Evolutionary conservation across 2,329 filamentous ascomycete species (phyloP).

Genomic region (Arachnopeziza araneosa): DNA sequence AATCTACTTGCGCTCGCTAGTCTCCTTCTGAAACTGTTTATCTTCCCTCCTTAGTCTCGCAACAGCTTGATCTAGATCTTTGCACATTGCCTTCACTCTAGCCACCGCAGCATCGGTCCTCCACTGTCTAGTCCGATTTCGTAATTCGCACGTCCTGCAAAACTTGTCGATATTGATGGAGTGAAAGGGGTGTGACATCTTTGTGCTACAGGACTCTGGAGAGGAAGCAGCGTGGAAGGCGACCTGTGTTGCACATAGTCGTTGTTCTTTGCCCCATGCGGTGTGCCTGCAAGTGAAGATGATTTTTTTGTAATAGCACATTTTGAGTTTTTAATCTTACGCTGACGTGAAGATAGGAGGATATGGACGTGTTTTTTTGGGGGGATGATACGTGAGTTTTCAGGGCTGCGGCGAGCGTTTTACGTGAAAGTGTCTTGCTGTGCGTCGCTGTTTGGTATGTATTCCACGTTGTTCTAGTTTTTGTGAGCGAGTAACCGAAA

Average conservation of each 20-base stretch:
- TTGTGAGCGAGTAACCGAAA: not conserved
- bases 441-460: not conserved
- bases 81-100: not conserved
- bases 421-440: not conserved
- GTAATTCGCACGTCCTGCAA: not conserved
- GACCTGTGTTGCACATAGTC: constrained; percentile 5
- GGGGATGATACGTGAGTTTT: too few relatives aligned
- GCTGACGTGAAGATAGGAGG: not conserved
- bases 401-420: not conserved
- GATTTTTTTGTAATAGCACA: constrained; percentile 14
- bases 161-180: not conserved
- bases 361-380: not conserved
- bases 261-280: constrained; percentile 8
- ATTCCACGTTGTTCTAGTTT: not conserved
- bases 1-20: not conserved
- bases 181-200: constrained; percentile 10
- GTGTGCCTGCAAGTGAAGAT: constrained; percentile 11
- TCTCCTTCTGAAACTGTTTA: not conserved
- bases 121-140: not conserved
- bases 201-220: constrained; percentile 4
- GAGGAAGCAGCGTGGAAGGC: constrained; percentile 3
- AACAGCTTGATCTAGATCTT: not conserved
- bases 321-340: not conserved
- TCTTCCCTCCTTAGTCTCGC: not conserved
- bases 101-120: not conserved